Percentiles rank a stretch among this genome's conserved stretches.
Conservation (phyloP, 2,329 filamentous ascomycete species). For the Aspergillus eucalypticola region DNA sequence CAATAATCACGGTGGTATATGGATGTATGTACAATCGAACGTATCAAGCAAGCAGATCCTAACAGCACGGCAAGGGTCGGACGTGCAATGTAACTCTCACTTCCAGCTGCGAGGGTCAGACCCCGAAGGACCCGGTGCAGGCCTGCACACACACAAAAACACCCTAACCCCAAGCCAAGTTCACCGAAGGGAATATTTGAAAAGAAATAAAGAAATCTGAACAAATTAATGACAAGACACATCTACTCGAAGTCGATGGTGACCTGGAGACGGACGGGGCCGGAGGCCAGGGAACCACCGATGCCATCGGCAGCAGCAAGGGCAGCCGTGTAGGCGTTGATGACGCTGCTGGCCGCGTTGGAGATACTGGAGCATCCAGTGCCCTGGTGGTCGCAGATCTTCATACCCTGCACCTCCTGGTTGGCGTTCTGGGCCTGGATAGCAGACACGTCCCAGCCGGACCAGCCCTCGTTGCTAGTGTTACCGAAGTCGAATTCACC, state of each 20-base stretch:
- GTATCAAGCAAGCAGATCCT: not conserved
- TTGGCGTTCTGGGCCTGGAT: conserved; percentile 36
- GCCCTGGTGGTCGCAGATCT: conserved; percentile 34
- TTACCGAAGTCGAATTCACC: conserved; percentile 44
- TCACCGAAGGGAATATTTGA: conserved; percentile 3
- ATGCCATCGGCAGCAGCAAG: conserved; percentile 31
- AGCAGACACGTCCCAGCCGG: conserved; percentile 44
- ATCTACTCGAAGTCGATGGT: conserved; percentile 32
- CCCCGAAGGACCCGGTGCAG: conserved; percentile 2
- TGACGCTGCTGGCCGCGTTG: conserved; percentile 21
- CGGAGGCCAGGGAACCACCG: conserved; percentile 29
- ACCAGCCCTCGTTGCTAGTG: conserved; percentile 33
- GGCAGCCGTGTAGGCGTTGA: conserved; percentile 37
- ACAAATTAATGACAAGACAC: conserved; percentile 10
- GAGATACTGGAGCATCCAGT: conserved; percentile 35
- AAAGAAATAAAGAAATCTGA: conserved; percentile 13
- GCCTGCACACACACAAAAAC: conserved; percentile 9
- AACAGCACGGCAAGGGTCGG: not conserved
- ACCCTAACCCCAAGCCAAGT: conserved; percentile 14
- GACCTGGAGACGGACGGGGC: conserved; percentile 35
- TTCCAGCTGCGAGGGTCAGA: conserved; percentile 7
- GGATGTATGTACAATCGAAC: conserved; percentile 4
- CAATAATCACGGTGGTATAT: not conserved
- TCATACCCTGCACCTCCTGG: conserved; percentile 38
- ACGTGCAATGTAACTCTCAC: conserved; percentile 6